Conservation (phyloP, 2,329 filamentous ascomycete genomes). For the Huntiella savannae region DNA sequence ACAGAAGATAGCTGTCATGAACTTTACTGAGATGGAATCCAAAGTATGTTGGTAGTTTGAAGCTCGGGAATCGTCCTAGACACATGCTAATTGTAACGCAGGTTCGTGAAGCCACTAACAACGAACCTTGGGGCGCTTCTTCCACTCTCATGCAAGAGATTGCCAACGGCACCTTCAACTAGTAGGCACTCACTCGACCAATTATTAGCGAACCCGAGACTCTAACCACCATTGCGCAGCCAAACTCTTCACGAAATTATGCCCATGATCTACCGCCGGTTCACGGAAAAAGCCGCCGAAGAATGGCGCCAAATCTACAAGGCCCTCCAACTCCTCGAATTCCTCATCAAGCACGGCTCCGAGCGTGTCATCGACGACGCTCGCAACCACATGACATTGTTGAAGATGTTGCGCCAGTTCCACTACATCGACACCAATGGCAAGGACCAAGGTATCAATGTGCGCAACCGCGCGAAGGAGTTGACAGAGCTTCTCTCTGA, state of each 20-base stretch:
- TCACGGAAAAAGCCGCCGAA: conserved; percentile 93
- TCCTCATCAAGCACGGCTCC: conserved; percentile 93
- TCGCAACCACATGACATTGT: conserved; percentile 76
- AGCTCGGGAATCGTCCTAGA: background rate
- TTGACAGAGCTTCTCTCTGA: conserved; percentile 83
- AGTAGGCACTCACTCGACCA: conserved; percentile 39
- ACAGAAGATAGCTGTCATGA: conserved; percentile 60
- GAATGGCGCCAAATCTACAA: conserved; percentile 99
- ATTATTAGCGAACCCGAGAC: background rate
- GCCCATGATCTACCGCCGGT: conserved; percentile 99
- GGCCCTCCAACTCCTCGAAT: conserved; percentile 86
- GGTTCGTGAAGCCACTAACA: conserved; percentile 97
- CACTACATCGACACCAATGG: conserved; percentile 92
- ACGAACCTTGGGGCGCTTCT: conserved; percentile 87
- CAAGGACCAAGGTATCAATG: conserved; percentile 96
- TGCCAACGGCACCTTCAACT: conserved; percentile 92
- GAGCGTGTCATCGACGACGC: conserved; percentile 96
- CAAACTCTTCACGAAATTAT: conserved; percentile 98
- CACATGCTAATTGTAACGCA: conserved; percentile 19
- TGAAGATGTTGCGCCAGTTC: conserved; percentile 98
- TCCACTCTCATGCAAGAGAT: conserved; percentile 91
- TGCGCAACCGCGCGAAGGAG: conserved; percentile 91
- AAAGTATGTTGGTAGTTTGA: conserved; percentile 27
- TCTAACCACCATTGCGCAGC: conserved; percentile 26
- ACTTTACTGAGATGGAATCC: conserved; percentile 85